Evolutionary conservation across 2,329 filamentous ascomycete genomes (phyloP), one percentile per base, ranked within the genome.

Genomic region (Zymoseptoria pseudotritici): DNA sequence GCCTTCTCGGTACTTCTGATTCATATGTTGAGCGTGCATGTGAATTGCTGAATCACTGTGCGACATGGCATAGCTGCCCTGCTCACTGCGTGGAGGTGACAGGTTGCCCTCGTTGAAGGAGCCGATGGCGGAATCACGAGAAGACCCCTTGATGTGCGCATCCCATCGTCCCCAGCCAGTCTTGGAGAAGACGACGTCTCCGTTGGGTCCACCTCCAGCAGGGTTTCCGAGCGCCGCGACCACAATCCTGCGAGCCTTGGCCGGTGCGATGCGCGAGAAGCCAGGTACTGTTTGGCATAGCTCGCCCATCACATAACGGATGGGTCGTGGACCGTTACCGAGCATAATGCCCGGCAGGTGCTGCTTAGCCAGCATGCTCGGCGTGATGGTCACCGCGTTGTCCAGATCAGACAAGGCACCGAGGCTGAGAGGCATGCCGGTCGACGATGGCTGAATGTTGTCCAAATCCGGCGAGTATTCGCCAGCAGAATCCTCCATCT

Each of bases 161-260:
- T 95, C 89, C 93, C 93, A 99, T 66, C 91, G 86, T 61, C 94
- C 94, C 93, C 93, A 97, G 71, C 93, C 93, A 61, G 97, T 91
- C 80, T 97, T 97, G 75, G 95, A 89, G 72, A 96, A 97, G 71
- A 87, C 82, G 69, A 94, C 87, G 67, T 90, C 86, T 66, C 87
- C 86, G 63, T 86, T 80, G 62, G 83, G 72, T 54, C 80, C 81
- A 58, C 80, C 82, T 53, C 77, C 80, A n/a, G 79, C 79, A 68
- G 89, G 87, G 68, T 89, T 89, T 77, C 97, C 93, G 66, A 97
- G 78, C 61, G 92, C 93, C 61, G 88, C 89, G n/a, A 97, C 93
- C 4, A 97, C 91, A 61, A 97, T 79, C 74, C 93, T 85, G 69
- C 94, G 85, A 52, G 94, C 92, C 79, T 96, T 96, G 61, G 90